These are phyloP conservation scores for Talaromyces islandicus DNA, from an alignment of 2,329 filamentous ascomycete genomes.

Conservation along the genomic window DNA sequence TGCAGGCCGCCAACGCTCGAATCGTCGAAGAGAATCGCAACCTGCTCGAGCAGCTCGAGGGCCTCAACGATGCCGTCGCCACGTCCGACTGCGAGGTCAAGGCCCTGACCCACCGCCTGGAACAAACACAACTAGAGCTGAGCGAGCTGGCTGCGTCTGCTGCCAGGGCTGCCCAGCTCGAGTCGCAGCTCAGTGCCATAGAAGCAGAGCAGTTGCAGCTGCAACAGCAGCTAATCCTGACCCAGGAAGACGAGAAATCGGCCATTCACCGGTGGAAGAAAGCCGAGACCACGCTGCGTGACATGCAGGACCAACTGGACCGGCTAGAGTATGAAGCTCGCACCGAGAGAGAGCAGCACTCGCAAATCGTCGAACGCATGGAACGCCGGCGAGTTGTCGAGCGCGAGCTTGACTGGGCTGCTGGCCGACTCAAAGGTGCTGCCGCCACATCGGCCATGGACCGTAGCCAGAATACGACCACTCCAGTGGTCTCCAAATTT, in stretches of 20 bases:
- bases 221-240: constrained; percentile 60
- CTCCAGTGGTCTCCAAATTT: constrained; percentile 78
- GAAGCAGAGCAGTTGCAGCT: constrained; percentile 75
- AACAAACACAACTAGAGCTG: constrained; percentile 71
- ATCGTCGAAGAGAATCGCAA: constrained; percentile 77
- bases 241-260: constrained; percentile 68
- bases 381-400: constrained; percentile 79
- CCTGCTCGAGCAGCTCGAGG: constrained; percentile 77
- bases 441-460: constrained; percentile 64
- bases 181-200: constrained; percentile 70
- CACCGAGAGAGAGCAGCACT: constrained; percentile 74
- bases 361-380: constrained; percentile 74
- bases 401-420: constrained; percentile 71
- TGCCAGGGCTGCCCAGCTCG: constrained; percentile 68
- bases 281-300: constrained; percentile 70
- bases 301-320: constrained; percentile 82
- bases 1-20: constrained; percentile 70
- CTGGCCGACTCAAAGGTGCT: constrained; percentile 72
- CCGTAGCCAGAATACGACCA: constrained; percentile 52
- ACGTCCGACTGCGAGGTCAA: constrained; percentile 77
- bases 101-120: constrained; percentile 67
- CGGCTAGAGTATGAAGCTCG: constrained; percentile 77
- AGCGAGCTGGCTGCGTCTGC: constrained; percentile 69
- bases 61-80: constrained; percentile 69
- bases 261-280: constrained; percentile 79